Conservation (phyloP, 371 early-diverging fungal genomes). For the Sporodiniella umbellata region DNA sequence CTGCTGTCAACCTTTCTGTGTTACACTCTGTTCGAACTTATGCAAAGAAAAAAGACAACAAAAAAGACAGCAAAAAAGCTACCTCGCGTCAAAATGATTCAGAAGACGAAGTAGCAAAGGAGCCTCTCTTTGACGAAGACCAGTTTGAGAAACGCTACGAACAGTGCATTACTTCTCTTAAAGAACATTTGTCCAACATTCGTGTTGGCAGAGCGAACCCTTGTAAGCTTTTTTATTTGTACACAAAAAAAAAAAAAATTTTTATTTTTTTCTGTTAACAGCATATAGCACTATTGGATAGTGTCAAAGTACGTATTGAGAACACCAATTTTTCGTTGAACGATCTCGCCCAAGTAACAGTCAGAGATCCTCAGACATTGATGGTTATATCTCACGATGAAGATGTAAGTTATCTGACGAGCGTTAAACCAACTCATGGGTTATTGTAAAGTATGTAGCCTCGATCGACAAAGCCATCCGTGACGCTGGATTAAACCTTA, state of each 20-base stretch:
- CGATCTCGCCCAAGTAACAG: conserved; percentile 76
- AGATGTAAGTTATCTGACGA: conserved; percentile 47
- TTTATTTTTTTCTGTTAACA: neutral
- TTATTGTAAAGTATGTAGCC: conserved; percentile 48
- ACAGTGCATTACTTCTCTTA: conserved; percentile 44
- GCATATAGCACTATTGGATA: conserved; percentile 66
- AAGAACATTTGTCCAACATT: conserved; percentile 63
- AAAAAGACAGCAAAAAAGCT: conserved; percentile 17
- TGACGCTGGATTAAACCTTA: conserved; percentile 75
- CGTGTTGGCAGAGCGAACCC: conserved; percentile 79
- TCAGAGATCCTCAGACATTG: conserved; percentile 87
- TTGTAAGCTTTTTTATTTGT: conserved; percentile 51
- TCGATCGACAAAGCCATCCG: conserved; percentile 83
- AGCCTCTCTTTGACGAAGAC: conserved; percentile 35
- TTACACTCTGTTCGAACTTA: conserved; percentile 22
- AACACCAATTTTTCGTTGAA: conserved; percentile 55
- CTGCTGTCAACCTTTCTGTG: neutral
- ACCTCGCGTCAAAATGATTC: conserved; percentile 19
- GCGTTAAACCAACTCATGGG: no score
- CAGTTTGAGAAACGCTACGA: conserved; percentile 45
- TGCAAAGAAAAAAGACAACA: conserved; percentile 28
- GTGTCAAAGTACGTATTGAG: conserved; percentile 65
- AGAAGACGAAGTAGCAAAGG: conserved; percentile 17
- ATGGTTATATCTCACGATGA: conserved; percentile 77
- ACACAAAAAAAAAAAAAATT: no score